Evolutionary conservation across 495 filamentous ascomycete species (phyloP), one percentile per base, ranked within the genome.

Genomic region (Achaetomiella virescens): DNA sequence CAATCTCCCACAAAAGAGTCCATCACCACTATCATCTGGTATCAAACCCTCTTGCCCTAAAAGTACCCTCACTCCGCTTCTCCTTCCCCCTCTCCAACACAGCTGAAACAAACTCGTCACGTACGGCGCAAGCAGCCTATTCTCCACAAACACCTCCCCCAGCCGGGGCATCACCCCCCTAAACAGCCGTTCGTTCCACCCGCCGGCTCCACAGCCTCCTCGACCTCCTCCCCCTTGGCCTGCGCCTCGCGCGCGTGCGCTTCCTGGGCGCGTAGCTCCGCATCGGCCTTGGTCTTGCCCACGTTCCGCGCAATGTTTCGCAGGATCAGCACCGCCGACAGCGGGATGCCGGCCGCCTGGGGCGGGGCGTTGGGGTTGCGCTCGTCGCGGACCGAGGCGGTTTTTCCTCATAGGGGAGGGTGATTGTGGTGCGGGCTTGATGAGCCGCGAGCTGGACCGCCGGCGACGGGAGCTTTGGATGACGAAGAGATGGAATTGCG

Each of bases 231-330:
- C 67, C 73, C 67, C 47, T 75, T 58, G 22, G 66, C 63, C 52
- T 79, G 78, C 41, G 2, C 20, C 18, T 42, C 48, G 37, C 36
- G n/a, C n/a, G n/a, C n/a, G n/a, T n/a, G n/a, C n/a, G n/a, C n/a
- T n/a, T n/a, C n/a, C n/a, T n/a, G n/a, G 62, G 81, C 81, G 37
- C 78, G 71, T 40, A 79, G 71, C 56, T 72, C 70, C 54, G 79
- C 78, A 58, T 80, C 77, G 18, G 77, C 74, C 24, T 77, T 75
- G 4, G 75, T 79, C 66, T 83, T 78, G 53, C 84, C 79, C 0
- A 90, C 75, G 48, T 91, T 86, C 20, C 86, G 78, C 3, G 90
- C 89, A 22, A 99, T 80, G 64, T 97, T 99, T 31, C 93, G 83
- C 58, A 99, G 73, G 2, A 99, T 88, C 21, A 97, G 72, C 10